Evolutionary conservation across 352 stramenopile species (phyloP), one percentile per base, ranked within the genome.

Genomic region (Globisporangium abappressorium): DNA sequence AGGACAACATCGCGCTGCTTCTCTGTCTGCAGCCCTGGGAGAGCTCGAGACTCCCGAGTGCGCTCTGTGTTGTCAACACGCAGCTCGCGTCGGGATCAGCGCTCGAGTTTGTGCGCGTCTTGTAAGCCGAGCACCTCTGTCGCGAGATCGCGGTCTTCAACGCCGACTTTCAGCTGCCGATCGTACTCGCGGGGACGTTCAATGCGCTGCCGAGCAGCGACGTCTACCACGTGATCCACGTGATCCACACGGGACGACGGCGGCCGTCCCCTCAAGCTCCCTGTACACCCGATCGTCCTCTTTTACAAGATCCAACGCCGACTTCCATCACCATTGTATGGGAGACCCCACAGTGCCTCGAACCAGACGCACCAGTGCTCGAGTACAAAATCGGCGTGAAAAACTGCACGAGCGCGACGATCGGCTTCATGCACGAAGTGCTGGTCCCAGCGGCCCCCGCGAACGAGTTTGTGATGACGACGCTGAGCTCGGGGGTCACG

Each of bases 1-100:
- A 93, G 61, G 81, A 96, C 68, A 93, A 94, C 56, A 55, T 89
- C 1, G 90, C 85, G 28, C 66, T 96, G 2, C 60, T 97, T 11
- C 71, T 94, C 11, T 68, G 77, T 57, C 69, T 97, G 3, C 87
- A 97, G 69, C 91, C 91, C 15, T 97, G 87, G 85, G 87, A 97
- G 65, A 74, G 70, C 9, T 93, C 78, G 2, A 41, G 66, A 5
- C 68, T 93, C 4, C 87, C 89, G 0, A 92, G 74, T 28, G 89
- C 89, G 2, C n/a, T 97, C 0, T 92, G 85, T 46, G 73, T 90
- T 38, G 72, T 72, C 61, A 90, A 85, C 65, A 84, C 76, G 0
- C 74, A 87, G 61, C 70, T 82, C 18, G 75, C 74, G 24, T 68
- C 75, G 12, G 75, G 76, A 1, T 34, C 64, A 3, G 59, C 78